Percentiles rank a stretch among this genome's conserved stretches.
Conservation (phyloP, 495 filamentous ascomycete species). For the Chlorociboria aeruginascens region DNA sequence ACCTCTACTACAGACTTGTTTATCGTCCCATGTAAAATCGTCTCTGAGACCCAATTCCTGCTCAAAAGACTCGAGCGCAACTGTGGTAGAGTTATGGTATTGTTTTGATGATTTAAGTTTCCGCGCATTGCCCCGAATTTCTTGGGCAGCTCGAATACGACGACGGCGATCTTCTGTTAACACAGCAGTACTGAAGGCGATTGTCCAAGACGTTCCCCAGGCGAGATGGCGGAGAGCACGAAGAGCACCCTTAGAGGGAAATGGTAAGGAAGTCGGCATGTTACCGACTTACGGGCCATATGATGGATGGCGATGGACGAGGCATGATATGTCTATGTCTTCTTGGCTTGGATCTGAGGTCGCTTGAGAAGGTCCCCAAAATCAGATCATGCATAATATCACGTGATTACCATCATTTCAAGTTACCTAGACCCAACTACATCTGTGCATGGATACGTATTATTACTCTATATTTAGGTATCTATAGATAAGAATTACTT, state of each 20-base stretch:
- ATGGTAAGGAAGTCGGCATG: constrained; percentile 26
- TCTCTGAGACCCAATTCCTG: not conserved
- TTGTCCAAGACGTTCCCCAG: constrained; percentile 36
- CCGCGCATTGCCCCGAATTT: constrained; percentile 33
- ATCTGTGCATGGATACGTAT: too few species aligned
- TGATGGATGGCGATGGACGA: not conserved
- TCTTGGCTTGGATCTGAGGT: too few species aligned
- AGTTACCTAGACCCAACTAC: too few species aligned
- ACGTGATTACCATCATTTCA: too few species aligned
- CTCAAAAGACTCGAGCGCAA: constrained; percentile 31
- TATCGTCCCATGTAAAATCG: too few species aligned
- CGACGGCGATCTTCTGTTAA: constrained; percentile 42
- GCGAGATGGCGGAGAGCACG: constrained; percentile 39
- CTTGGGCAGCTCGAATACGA: constrained; percentile 31
- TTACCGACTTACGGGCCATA: not conserved
- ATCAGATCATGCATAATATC: too few species aligned
- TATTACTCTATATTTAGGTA: too few species aligned
- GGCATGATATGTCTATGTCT: too few species aligned
- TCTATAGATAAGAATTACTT: too few species aligned
- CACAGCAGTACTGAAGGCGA: constrained; percentile 27
- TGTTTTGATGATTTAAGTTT: constrained; percentile 28
- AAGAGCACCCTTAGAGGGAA: constrained; percentile 41
- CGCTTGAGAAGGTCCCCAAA: too few species aligned
- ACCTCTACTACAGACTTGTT: too few species aligned
- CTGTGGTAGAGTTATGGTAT: constrained; percentile 26